Evolutionary conservation across 192 early-diverging fungal species (phyloP).

Genomic region (Coemansia sp.): DNA sequence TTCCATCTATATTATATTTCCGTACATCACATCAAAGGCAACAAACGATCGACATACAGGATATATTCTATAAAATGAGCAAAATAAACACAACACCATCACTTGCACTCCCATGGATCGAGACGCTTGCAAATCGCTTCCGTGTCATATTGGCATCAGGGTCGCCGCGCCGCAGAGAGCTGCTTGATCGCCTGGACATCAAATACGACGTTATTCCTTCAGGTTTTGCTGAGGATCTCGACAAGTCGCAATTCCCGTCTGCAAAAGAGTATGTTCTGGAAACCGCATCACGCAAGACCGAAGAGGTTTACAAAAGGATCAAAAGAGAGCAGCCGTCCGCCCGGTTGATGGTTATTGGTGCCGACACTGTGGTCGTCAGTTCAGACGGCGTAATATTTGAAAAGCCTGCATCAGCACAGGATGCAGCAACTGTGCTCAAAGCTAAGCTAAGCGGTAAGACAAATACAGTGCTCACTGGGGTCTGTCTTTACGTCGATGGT

Average conservation of each 20-base stretch:
- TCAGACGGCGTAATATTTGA: conserved; percentile 71
- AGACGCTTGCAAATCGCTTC: conserved; percentile 26
- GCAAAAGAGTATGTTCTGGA: conserved; percentile 69
- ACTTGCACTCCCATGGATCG: conserved; percentile 25
- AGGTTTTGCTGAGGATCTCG: conserved; percentile 75
- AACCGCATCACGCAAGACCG: conserved; percentile 69
- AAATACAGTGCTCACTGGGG: conserved; percentile 76
- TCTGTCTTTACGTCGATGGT: conserved; percentile 55
- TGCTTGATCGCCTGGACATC: conserved; percentile 60
- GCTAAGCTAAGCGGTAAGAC: conserved; percentile 56
- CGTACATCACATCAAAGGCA: not conserved
- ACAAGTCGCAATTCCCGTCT: conserved; percentile 62
- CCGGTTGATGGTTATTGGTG: conserved; percentile 69
- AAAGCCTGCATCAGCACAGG: conserved; percentile 65
- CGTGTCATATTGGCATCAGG: conserved; percentile 74
- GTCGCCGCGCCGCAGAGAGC: conserved; percentile 79
- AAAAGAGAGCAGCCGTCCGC: conserved; percentile 22
- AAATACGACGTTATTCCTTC: conserved; percentile 66
- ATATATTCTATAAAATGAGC: not conserved
- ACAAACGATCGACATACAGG: not conserved
- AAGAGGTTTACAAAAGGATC: conserved; percentile 64
- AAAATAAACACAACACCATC: not conserved
- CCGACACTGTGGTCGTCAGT: conserved; percentile 80
- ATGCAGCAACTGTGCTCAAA: conserved; percentile 65
- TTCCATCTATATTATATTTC: no score